Percentiles rank a stretch among this genome's conserved stretches.
Evolutionary conservation across 192 early-diverging fungal species (phyloP).

Genomic region (Nowakowskiella sp.): DNA sequence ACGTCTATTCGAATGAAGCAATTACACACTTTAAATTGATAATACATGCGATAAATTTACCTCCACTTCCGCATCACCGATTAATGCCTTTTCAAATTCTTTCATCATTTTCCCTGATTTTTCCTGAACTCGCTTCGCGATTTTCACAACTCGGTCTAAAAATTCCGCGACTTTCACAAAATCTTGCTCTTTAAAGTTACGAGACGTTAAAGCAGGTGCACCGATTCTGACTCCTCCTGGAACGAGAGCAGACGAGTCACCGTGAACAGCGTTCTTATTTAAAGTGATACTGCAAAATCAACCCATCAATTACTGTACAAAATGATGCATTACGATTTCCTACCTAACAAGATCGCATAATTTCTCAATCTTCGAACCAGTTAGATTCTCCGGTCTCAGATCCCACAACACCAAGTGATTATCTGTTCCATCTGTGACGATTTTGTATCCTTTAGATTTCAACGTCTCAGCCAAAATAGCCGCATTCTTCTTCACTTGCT

Average conservation of each 20-base stretch:
- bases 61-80: constrained; percentile 69
- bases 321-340: constrained; percentile 19
- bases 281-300: constrained; percentile 77
- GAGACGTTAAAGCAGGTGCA: constrained; percentile 89
- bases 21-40: background rate
- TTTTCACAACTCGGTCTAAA: constrained; percentile 87
- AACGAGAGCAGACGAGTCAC: constrained; percentile 88
- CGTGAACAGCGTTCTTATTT: constrained; percentile 99
- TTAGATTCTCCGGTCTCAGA: constrained; percentile 81
- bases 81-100: constrained; percentile 87
- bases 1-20: constrained; percentile 23
- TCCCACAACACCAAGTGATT: constrained; percentile 99
- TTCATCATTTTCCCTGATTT: constrained; percentile 91
- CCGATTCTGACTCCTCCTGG: constrained; percentile 97
- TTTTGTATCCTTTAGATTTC: constrained; percentile 76
- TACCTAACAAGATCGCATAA: constrained; percentile 89
- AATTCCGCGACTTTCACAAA: constrained; percentile 94
- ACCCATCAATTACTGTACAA: background rate
- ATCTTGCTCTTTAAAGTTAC: constrained; percentile 94
- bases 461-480: constrained; percentile 74
- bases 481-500: constrained; percentile 94
- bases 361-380: constrained; percentile 97
- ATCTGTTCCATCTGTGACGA: constrained; percentile 91
- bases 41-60: constrained; percentile 15
- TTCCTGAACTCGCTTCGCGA: constrained; percentile 78